Base-by-base conservation (phyloP, 176 grass and related monocot species). In the Bothriochloa decipiens region DNA sequence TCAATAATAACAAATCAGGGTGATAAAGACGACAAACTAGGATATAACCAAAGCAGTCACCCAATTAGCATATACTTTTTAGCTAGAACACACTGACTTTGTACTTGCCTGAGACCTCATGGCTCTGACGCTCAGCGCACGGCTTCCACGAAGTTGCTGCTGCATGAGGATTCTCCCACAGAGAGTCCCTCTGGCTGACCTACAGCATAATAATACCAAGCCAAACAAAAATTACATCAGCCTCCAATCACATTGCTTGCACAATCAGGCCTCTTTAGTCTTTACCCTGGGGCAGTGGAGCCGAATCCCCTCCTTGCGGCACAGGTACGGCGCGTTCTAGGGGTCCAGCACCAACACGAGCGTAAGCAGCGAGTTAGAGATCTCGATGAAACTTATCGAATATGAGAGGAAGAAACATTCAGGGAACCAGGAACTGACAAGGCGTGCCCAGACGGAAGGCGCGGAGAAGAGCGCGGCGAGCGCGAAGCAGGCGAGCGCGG, bases 151-250 rank as follows among this genome's bases (percentile, higher is more conserved):
- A 96, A 36, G 86, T 89, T 22, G 93, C 87, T 0, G 93, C 85
- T 1, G 93, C 91, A 42, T 91, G 87, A 4, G 91, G 96, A 88
- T 98, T 98, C 96, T 98, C 96, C 96, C 93, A 98, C 10, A 98
- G 83, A 17, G 96, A 96, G 68, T 66, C 67, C 42, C 71, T 52
- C 13, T 83, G 86, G 13, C 86, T 96, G 87, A 79, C 89, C 96
- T 98, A 45, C 18, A 68, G 18, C 23, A 47, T 23, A 52, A n/a
- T n/a, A n/a, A 60, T 18, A 70, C 9, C 70, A 27, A 85, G 13
- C 45, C 62, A 86, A 85, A 72, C 84, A 84, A 68, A 73, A 23
- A 80, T 74, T 65, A 37, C 17, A n/a, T n/a, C n/a, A n/a, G n/a
- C n/a, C n/a, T n/a, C 9, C 26, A 46, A 69, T n/a, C 17, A 83